Evolutionary conservation across 306 rosid genomes (phyloP).

Genomic region (Nissolia schottii): DNA sequence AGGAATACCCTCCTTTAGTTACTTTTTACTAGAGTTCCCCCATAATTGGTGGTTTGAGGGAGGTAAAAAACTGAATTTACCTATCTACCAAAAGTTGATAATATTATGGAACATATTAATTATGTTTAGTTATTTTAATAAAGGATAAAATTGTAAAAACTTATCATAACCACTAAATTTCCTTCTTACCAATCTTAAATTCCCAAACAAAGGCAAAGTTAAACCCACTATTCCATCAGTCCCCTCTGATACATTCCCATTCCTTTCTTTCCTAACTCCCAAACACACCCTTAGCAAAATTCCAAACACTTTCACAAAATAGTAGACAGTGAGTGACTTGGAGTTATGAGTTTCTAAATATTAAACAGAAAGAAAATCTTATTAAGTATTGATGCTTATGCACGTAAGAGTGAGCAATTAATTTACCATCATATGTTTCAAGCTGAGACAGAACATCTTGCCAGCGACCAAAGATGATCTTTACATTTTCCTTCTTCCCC

Average conservation of each 20-base stretch:
- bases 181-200: not conserved
- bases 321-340: not conserved
- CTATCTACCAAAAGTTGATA: too few species aligned
- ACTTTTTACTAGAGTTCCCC: too few species aligned
- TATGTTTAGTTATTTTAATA: not conserved
- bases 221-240: not conserved
- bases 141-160: not conserved
- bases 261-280: not conserved
- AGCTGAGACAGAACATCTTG: slow-evolving; percentile 78
- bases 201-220: not conserved
- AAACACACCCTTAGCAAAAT: not conserved
- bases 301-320: not conserved
- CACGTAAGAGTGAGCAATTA: slow-evolving; percentile 19
- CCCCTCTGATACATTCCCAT: not conserved
- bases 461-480: slow-evolving; percentile 78
- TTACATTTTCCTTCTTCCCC: slow-evolving; percentile 67
- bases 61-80: too few species aligned
- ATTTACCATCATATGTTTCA: slow-evolving; percentile 76
- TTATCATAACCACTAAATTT: not conserved
- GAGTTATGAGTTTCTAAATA: not conserved
- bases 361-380: not conserved
- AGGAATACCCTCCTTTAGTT: too few species aligned
- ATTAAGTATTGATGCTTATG: not conserved
- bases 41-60: too few species aligned
- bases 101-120: too few species aligned